Evolutionary conservation across 164 flowering plant species (phyloP).

Genomic region (Paratinospora sagittata): DNA sequence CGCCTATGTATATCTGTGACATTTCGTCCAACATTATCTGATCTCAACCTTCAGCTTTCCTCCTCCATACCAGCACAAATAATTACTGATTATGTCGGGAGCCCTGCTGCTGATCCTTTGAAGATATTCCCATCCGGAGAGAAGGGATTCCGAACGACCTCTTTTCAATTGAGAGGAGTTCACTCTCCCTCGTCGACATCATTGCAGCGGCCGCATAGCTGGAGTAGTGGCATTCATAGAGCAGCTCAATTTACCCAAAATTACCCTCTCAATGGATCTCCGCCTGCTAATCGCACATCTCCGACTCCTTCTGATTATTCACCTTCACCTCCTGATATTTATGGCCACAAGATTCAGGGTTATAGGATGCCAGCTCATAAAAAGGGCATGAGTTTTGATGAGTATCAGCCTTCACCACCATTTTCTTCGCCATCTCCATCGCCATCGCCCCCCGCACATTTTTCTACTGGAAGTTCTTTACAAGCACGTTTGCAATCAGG

Average conservation of each 20-base stretch:
- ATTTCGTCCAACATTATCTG: constrained; percentile 57
- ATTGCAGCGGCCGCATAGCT: constrained; percentile 75
- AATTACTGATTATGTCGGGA: constrained; percentile 85
- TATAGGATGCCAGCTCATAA: constrained; percentile 35
- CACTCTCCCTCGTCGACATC: constrained; percentile 40
- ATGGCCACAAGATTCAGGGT: constrained; percentile 32
- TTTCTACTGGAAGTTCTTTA: constrained; percentile 30
- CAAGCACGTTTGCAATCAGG: constrained; percentile 42
- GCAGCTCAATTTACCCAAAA: constrained; percentile 33
- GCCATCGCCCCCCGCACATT: constrained; percentile 62
- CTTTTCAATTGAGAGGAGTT: constrained; percentile 44
- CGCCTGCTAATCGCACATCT: constrained; percentile 37
- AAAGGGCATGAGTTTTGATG: constrained; percentile 47
- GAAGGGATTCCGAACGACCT: constrained; percentile 31
- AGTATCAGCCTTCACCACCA: constrained; percentile 75
- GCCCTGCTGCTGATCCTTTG: constrained; percentile 74
- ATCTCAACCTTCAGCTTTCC: constrained; percentile 53
- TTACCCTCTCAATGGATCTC: constrained; percentile 37
- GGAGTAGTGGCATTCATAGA: constrained; percentile 69
- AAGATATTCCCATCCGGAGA: constrained; percentile 43
- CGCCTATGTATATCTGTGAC: constrained; percentile 54
- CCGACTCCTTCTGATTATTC: constrained; percentile 39
- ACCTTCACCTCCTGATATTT: constrained; percentile 46
- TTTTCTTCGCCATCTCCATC: constrained; percentile 72
- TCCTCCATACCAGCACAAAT: constrained; percentile 53